These are phyloP conservation scores for Simplicillium sp. DNA, from an alignment of 2,329 filamentous ascomycete species.

Conservation along the genomic window DNA sequence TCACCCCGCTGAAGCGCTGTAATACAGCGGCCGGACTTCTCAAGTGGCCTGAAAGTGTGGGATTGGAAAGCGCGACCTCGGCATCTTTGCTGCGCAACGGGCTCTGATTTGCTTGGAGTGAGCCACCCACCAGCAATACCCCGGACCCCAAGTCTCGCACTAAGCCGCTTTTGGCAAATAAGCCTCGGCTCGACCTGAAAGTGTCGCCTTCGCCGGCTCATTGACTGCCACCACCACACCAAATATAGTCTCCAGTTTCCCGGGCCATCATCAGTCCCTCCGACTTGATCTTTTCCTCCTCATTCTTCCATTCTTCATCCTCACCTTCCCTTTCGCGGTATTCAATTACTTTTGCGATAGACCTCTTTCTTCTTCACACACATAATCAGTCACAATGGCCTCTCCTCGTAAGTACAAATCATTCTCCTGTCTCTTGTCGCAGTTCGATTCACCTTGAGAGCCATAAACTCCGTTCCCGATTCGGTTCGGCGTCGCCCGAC, in stretches of 20 bases:
- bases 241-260: too few relatives aligned
- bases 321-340: slow-evolving; percentile 7
- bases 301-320: slow-evolving; percentile 4
- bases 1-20: too few relatives aligned
- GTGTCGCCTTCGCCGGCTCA: not conserved
- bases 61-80: too few relatives aligned
- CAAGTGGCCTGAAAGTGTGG: too few relatives aligned
- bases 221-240: too few relatives aligned
- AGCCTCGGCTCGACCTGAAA: not conserved
- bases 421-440: not conserved
- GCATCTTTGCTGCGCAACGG: too few relatives aligned
- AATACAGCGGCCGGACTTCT: too few relatives aligned
- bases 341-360: too few relatives aligned
- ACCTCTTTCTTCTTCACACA: slow-evolving; percentile 1
- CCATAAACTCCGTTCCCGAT: not conserved
- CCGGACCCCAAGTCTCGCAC: not conserved
- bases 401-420: slow-evolving; percentile 49
- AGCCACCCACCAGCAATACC: too few relatives aligned
- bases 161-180: not conserved
- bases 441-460: slow-evolving; percentile 1
- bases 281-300: slow-evolving; percentile 7
- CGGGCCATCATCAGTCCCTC: not conserved
- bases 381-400: slow-evolving; percentile 46
- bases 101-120: too few relatives aligned
- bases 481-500: not conserved